Evolutionary conservation across 305 asterid genomes (phyloP).

Genomic region (Salvia sclarea): DNA sequence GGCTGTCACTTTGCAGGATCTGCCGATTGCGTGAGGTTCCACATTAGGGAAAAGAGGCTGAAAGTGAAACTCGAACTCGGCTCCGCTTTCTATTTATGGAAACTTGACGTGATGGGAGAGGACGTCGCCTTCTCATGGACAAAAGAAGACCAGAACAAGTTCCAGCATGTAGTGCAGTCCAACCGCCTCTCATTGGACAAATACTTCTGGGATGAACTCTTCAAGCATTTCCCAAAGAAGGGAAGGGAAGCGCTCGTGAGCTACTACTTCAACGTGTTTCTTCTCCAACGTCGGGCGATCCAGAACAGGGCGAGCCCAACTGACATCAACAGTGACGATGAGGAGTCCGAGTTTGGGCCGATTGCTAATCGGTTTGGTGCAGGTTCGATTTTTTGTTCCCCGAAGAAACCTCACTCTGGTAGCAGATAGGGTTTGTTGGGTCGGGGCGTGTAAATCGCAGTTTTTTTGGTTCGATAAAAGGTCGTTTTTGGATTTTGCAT

Average conservation of each 20-base stretch:
- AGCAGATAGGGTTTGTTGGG: conserved; percentile 29
- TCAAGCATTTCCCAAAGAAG: conserved; percentile 51
- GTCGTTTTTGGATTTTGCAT: conserved; percentile 1
- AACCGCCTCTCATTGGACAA: conserved; percentile 46
- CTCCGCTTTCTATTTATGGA: conserved; percentile 61
- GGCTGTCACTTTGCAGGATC: conserved; percentile 61
- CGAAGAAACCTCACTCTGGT: conserved; percentile 50
- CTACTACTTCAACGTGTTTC: conserved; percentile 81
- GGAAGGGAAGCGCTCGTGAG: conserved; percentile 65
- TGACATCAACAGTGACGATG: conserved; percentile 75
- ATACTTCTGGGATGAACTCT: conserved; percentile 62
- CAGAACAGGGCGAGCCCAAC: conserved; percentile 58
- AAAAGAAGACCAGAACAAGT: conserved; percentile 51
- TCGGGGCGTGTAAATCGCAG: conserved; percentile 42
- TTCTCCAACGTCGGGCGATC: conserved; percentile 56
- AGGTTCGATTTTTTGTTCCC: conserved; percentile 71
- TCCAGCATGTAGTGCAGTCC: conserved; percentile 48
- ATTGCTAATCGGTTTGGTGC: conserved; percentile 49
- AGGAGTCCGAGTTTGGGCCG: conserved; percentile 55
- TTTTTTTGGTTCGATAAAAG: conserved; percentile 20
- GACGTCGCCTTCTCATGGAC: conserved; percentile 57
- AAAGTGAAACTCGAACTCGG: conserved; percentile 57
- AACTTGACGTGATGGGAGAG: conserved; percentile 53
- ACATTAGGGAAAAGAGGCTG: conserved; percentile 51
- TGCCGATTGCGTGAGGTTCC: conserved; percentile 57